These are phyloP conservation scores for Xylaria acuta DNA, from an alignment of 495 filamentous ascomycete genomes.

Conservation along the genomic window DNA sequence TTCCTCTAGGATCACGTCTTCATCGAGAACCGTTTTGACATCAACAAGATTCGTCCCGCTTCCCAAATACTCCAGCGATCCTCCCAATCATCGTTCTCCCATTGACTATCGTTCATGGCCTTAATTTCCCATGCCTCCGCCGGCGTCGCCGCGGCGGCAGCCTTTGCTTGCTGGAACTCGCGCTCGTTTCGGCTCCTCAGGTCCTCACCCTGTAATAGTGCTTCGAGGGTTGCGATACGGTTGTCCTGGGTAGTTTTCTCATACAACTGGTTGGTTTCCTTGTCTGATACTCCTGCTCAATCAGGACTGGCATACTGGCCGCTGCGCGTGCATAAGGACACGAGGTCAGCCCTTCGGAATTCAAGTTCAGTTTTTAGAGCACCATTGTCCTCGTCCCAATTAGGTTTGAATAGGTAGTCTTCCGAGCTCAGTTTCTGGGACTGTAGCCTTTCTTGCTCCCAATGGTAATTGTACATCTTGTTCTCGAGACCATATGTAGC, in stretches of 20 bases:
- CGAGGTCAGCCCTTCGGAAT: constrained; percentile 4
- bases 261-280: not conserved
- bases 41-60: constrained; percentile 5
- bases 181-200: not conserved
- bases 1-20: constrained; percentile 2
- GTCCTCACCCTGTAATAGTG: not conserved
- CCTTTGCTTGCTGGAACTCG: constrained; percentile 5
- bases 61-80: constrained; percentile 17
- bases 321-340: not conserved
- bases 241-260: not conserved
- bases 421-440: not conserved
- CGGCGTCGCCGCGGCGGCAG: not conserved
- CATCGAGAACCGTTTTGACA: constrained; percentile 9
- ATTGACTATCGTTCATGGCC: not conserved
- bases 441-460: not conserved
- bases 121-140: constrained; percentile 1
- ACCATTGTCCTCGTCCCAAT: not conserved
- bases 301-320: not conserved
- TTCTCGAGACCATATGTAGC: not conserved
- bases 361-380: not conserved
- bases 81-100: constrained; percentile 17
- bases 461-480: not conserved
- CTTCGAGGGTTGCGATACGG: not conserved
- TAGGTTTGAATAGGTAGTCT: not conserved
- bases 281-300: not conserved